Percentiles rank a stretch among this genome's conserved stretches.
Conservation (phyloP, 345 rosid genomes). For the Triadica sebifera region DNA sequence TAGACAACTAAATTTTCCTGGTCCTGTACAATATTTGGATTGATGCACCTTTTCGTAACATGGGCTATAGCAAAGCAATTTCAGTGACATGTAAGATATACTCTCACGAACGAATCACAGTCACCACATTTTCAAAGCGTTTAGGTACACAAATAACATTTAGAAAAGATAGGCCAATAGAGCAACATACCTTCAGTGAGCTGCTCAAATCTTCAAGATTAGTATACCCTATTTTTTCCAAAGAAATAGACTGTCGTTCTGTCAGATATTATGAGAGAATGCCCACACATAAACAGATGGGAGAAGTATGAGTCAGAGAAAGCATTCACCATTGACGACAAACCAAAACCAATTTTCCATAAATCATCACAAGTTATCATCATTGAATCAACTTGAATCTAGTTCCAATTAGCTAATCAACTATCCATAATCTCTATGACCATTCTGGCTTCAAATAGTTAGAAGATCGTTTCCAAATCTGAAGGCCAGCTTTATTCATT, state of each 20-base stretch:
- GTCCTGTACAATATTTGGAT: too few relatives aligned
- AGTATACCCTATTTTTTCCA: conserved; percentile 34
- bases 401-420: neutral
- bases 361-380: neutral
- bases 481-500: neutral
- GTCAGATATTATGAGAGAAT: conserved; percentile 27
- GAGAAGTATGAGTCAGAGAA: conserved; percentile 1
- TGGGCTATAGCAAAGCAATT: neutral
- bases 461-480: neutral
- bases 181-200: conserved; percentile 54
- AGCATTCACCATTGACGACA: neutral
- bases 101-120: neutral
- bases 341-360: neutral
- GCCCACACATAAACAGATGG: conserved; percentile 2
- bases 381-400: neutral
- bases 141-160: neutral
- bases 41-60: too few relatives aligned
- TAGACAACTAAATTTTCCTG: neutral
- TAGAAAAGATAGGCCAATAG: neutral
- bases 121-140: neutral
- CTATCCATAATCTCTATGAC: conserved; percentile 4
- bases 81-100: neutral
- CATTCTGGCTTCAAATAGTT: neutral
- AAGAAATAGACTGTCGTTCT: conserved; percentile 46
- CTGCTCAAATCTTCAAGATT: conserved; percentile 50